A percentile compares a stretch with the other conserved stretches of the same genome.
phyloP scores from a whole-genome alignment of 345 rosid genomes.

The Hirschfeldia incana region DNA sequence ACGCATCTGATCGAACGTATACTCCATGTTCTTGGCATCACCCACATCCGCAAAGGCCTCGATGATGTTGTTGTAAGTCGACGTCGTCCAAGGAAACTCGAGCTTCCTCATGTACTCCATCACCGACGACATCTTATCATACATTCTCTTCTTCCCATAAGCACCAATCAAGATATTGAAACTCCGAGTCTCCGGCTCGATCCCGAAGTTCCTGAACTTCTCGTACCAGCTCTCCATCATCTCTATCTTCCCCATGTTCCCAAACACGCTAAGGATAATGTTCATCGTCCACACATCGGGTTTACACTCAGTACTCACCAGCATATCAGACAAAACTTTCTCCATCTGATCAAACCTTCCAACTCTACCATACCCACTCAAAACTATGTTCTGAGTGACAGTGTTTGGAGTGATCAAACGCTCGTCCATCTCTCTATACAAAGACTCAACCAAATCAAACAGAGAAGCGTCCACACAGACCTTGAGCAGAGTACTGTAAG shows the following conservation, averaged over 20 bases:
- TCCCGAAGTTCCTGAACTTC: slow-evolving; percentile 74
- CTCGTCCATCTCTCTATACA: slow-evolving; percentile 71
- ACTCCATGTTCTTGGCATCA: slow-evolving; percentile 87
- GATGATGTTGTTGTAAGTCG: slow-evolving; percentile 85
- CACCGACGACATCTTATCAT: slow-evolving; percentile 91
- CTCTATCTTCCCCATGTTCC: slow-evolving; percentile 77
- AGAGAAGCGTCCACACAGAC: slow-evolving; percentile 62
- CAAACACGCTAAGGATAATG: slow-evolving; percentile 75
- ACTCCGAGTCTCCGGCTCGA: slow-evolving; percentile 83
- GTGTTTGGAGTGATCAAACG: slow-evolving; percentile 72
- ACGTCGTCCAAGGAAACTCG: slow-evolving; percentile 85
- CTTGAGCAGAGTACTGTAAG: slow-evolving; percentile 76
- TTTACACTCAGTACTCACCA: slow-evolving; percentile 57
- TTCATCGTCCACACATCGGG: slow-evolving; percentile 99
- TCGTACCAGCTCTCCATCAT: slow-evolving; percentile 94
- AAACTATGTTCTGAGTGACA: slow-evolving; percentile 79
- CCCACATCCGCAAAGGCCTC: slow-evolving; percentile 91
- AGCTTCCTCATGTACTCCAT: slow-evolving; percentile 95
- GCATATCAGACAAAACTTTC: slow-evolving; percentile 70
- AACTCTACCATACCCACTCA: slow-evolving; percentile 82
- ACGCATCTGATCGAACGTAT: slow-evolving; percentile 81
- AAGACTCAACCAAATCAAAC: slow-evolving; percentile 62
- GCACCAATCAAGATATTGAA: slow-evolving; percentile 87
- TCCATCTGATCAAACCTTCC: slow-evolving; percentile 88
- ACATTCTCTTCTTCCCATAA: slow-evolving; percentile 83